Percentiles rank a stretch among this genome's conserved stretches.
phyloP scores from a whole-genome alignment of 108 stramenopile species.

The Aurantiochytrium sp. region DNA sequence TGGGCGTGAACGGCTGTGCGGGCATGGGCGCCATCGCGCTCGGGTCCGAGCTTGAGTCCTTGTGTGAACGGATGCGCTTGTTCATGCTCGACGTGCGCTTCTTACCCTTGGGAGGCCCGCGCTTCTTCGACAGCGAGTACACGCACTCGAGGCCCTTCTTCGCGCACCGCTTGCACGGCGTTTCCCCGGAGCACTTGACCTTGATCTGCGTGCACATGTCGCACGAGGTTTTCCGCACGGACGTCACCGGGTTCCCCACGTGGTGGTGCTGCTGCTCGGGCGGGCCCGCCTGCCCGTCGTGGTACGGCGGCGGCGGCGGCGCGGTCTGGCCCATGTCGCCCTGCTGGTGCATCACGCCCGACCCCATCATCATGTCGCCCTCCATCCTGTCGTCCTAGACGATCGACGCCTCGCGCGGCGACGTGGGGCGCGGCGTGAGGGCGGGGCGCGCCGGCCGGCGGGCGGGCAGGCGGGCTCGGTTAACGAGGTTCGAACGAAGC shows the following conservation, averaged over 20 bases:
- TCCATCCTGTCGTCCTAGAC: too few species aligned
- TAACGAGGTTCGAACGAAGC: too few species aligned
- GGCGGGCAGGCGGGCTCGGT: too few species aligned
- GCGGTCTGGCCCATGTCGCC: background rate
- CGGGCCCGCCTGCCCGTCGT: background rate
- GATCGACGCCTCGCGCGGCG: too few species aligned
- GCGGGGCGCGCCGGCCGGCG: too few species aligned
- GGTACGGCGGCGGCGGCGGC: background rate
- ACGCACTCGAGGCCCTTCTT: constrained; percentile 12
- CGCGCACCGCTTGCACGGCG: constrained; percentile 14
- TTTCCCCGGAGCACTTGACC: constrained; percentile 28
- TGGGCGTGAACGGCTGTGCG: background rate
- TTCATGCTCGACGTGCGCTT: background rate
- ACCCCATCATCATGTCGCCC: too few species aligned
- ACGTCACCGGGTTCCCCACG: background rate
- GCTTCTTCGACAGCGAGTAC: constrained; percentile 7
- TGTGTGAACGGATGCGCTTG: background rate
- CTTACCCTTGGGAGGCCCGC: constrained; percentile 19
- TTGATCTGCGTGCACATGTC: constrained; percentile 26
- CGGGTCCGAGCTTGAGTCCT: background rate
- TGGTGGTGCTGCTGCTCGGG: background rate
- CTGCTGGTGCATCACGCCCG: background rate
- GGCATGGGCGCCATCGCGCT: background rate
- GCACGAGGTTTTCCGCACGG: background rate
- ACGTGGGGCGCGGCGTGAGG: too few species aligned